phyloP scores from a whole-genome alignment of 2,329 filamentous ascomycete genomes.

The Scedosporium apiospermum region DNA sequence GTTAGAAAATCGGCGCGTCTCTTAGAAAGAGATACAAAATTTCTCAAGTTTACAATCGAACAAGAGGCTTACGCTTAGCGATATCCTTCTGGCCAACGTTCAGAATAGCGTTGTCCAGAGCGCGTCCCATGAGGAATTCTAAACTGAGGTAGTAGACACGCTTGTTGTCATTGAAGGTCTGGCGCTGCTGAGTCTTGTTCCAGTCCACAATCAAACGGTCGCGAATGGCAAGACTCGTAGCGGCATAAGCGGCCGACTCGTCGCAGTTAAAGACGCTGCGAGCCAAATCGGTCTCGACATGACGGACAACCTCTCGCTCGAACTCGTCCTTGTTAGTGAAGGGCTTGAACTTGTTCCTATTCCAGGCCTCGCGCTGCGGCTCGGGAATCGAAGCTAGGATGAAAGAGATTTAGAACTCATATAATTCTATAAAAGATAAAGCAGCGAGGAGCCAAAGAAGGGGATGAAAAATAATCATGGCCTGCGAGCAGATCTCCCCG shows the following conservation, averaged over 20 bases:
- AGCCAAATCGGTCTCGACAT: conserved; percentile 93
- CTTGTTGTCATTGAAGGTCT: conserved; percentile 86
- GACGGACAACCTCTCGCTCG: conserved; percentile 75
- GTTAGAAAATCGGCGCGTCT: neutral
- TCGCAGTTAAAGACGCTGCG: conserved; percentile 98
- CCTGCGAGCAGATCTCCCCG: no score
- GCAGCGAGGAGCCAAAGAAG: neutral
- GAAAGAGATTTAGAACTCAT: neutral
- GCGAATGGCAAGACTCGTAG: conserved; percentile 83
- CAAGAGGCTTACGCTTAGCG: conserved; percentile 56
- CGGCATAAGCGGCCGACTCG: conserved; percentile 84
- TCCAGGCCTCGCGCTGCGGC: conserved; percentile 74
- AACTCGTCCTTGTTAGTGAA: conserved; percentile 80
- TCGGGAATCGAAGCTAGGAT: conserved; percentile 68
- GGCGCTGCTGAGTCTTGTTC: conserved; percentile 96
- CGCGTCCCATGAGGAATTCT: conserved; percentile 95
- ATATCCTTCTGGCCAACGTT: conserved; percentile 83
- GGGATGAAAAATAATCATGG: neutral
- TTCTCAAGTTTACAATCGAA: neutral
- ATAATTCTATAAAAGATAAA: neutral
- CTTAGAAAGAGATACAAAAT: neutral
- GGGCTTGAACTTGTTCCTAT: conserved; percentile 49
- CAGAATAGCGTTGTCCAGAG: conserved; percentile 96
- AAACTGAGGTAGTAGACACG: conserved; percentile 94
- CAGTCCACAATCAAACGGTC: conserved; percentile 90